These are phyloP conservation scores for Phascolomyces articulosus DNA, from an alignment of 371 early-diverging fungal genomes.

Conservation along the genomic window DNA sequence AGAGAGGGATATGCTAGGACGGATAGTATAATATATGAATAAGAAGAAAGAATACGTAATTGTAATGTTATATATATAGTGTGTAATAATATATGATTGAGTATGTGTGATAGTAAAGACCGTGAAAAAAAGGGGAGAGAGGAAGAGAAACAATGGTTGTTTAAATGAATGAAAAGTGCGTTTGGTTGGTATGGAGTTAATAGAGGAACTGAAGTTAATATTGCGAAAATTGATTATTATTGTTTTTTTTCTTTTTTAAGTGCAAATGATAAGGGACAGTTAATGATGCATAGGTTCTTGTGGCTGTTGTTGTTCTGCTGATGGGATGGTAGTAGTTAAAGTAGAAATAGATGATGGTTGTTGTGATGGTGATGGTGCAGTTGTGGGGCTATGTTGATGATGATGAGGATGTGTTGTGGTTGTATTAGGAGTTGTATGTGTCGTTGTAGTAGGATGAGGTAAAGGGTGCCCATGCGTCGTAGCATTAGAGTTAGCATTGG, in stretches of 20 bases:
- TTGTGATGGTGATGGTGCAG: background rate
- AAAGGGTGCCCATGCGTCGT: no score
- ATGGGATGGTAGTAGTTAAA: background rate
- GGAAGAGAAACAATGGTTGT: background rate
- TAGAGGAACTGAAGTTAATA: no score
- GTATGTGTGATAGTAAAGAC: background rate
- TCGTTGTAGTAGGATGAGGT: background rate
- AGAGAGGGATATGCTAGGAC: background rate
- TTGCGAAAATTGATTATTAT: no score
- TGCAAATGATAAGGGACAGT: slow-evolving; percentile 1
- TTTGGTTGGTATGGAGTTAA: background rate
- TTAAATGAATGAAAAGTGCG: background rate
- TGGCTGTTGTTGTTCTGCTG: slow-evolving; percentile 11
- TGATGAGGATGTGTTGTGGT: background rate
- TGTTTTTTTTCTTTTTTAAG: background rate
- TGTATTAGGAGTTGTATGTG: background rate
- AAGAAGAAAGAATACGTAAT: background rate
- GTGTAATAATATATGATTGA: background rate
- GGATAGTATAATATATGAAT: background rate
- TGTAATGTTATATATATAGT: no score
- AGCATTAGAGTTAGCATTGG: background rate
- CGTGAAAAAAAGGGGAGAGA: background rate
- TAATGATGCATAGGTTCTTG: slow-evolving; percentile 4
- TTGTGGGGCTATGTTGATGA: background rate
- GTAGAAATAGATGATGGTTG: background rate